phyloP scores from a whole-genome alignment of 768 basidiomycete genomes.

The Suillus paluster region DNA sequence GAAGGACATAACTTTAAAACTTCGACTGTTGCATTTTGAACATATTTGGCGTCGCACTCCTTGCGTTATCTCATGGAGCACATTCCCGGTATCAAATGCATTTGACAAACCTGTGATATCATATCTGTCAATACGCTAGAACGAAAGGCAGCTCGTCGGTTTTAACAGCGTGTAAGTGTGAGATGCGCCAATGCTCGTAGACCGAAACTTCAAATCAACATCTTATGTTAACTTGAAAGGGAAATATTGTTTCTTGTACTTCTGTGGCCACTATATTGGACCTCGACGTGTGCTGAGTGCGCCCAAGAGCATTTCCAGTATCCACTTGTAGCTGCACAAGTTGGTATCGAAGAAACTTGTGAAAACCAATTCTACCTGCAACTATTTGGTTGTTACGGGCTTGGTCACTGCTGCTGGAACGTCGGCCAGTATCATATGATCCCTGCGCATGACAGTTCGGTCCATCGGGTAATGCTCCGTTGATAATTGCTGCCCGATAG shows the following conservation, averaged over 20 bases:
- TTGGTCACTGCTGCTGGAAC: not conserved
- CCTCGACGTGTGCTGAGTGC: not conserved
- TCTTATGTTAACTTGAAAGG: not conserved
- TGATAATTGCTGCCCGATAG: not conserved
- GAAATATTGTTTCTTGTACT: not conserved
- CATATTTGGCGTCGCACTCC: not conserved
- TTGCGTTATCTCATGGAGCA: not conserved
- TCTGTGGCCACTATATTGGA: no score
- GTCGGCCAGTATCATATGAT: not conserved
- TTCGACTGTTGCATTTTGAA: not conserved
- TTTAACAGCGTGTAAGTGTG: not conserved
- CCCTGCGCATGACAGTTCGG: not conserved
- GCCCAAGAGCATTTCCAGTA: not conserved
- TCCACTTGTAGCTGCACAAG: not conserved
- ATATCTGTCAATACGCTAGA: not conserved
- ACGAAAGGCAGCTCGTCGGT: not conserved
- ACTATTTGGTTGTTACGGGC: no score
- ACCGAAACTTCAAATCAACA: not conserved
- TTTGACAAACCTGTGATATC: not conserved
- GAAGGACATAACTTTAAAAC: not conserved
- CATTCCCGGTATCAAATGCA: not conserved
- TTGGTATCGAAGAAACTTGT: not conserved
- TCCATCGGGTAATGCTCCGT: not conserved
- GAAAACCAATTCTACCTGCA: not conserved
- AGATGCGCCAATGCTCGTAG: not conserved